A percentile compares a stretch with the other conserved stretches of the same genome.
Conservation (phyloP, 345 rosid genomes). For the Cardamine occulta region DNA sequence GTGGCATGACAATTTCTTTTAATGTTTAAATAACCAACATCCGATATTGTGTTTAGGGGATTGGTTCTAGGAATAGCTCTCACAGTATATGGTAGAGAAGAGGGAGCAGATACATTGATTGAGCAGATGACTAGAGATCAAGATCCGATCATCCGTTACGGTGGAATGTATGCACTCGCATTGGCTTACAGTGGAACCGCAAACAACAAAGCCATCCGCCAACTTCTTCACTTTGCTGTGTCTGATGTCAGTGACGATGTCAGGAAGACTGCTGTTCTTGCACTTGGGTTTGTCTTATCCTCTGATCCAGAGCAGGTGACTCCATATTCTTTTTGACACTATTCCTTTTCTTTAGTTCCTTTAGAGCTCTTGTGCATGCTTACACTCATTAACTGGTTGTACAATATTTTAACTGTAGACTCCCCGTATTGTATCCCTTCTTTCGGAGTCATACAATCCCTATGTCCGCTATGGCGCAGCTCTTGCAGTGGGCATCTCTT, state of each 20-base stretch:
- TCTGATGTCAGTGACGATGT: constrained; percentile 97
- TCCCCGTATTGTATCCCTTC: constrained; percentile 89
- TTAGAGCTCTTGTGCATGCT: not conserved
- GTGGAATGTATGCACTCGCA: constrained; percentile 97
- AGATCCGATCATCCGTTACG: constrained; percentile 94
- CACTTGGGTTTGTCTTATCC: constrained; percentile 92
- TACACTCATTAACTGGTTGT: constrained; percentile 18
- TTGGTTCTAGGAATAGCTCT: constrained; percentile 93
- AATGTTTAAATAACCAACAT: not conserved
- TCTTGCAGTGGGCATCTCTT: constrained; percentile 96
- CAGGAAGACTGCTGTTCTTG: constrained; percentile 95
- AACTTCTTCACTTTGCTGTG: constrained; percentile 92
- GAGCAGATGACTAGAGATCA: constrained; percentile 98
- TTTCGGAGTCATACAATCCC: constrained; percentile 93
- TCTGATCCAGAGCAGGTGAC: constrained; percentile 88
- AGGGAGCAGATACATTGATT: constrained; percentile 91
- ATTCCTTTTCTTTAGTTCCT: not conserved
- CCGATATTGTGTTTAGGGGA: constrained; percentile 55
- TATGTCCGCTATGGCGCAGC: constrained; percentile 99
- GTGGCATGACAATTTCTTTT: constrained; percentile 21
- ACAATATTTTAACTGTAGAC: constrained; percentile 60
- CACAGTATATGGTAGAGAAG: constrained; percentile 96
- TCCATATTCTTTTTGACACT: constrained; percentile 11
- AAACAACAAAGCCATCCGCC: constrained; percentile 96
- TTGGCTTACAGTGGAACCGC: constrained; percentile 95